A percentile compares a stretch with the other conserved stretches of the same genome.
phyloP scores from a whole-genome alignment of 2,329 filamentous ascomycete species.

The Epichloe elymi region DNA sequence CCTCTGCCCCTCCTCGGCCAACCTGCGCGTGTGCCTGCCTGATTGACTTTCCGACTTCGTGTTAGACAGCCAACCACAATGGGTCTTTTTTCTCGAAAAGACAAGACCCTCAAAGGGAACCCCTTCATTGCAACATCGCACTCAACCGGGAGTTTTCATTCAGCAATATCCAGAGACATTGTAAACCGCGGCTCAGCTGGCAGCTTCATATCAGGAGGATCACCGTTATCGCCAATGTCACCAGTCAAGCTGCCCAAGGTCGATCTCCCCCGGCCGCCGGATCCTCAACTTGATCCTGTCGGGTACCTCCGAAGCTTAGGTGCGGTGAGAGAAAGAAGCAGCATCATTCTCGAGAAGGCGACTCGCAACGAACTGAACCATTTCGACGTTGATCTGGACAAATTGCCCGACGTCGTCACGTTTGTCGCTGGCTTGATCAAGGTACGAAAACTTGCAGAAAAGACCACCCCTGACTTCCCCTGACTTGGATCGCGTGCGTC shows the following conservation, averaged over 20 bases:
- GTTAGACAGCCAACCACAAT: slow-evolving; percentile 20
- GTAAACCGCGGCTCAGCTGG: slow-evolving; percentile 38
- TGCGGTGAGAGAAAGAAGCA: slow-evolving; percentile 70
- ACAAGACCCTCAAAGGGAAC: slow-evolving; percentile 33
- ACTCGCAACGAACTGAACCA: slow-evolving; percentile 66
- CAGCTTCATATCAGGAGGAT: slow-evolving; percentile 30
- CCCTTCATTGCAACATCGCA: slow-evolving; percentile 29
- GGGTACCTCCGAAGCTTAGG: slow-evolving; percentile 84
- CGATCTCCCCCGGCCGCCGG: slow-evolving; percentile 75
- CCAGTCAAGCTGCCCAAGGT: slow-evolving; percentile 53
- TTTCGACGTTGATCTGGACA: slow-evolving; percentile 77
- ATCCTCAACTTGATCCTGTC: slow-evolving; percentile 76
- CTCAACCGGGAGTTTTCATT: slow-evolving; percentile 39
- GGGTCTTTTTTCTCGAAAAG: slow-evolving; percentile 44
- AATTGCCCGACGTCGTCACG: slow-evolving; percentile 69
- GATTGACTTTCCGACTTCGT: slow-evolving; percentile 5
- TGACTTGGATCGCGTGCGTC: background rate
- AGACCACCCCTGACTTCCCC: background rate
- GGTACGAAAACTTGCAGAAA: slow-evolving; percentile 35
- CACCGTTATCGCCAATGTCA: slow-evolving; percentile 39
- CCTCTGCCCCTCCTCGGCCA: slow-evolving; percentile 6
- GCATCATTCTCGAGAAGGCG: slow-evolving; percentile 63
- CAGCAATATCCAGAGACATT: slow-evolving; percentile 33
- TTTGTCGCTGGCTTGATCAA: slow-evolving; percentile 94
- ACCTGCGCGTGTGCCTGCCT: slow-evolving; percentile 7